Evolutionary conservation across 371 early-diverging fungal genomes (phyloP).

Genomic region (Mucor piriformis): DNA sequence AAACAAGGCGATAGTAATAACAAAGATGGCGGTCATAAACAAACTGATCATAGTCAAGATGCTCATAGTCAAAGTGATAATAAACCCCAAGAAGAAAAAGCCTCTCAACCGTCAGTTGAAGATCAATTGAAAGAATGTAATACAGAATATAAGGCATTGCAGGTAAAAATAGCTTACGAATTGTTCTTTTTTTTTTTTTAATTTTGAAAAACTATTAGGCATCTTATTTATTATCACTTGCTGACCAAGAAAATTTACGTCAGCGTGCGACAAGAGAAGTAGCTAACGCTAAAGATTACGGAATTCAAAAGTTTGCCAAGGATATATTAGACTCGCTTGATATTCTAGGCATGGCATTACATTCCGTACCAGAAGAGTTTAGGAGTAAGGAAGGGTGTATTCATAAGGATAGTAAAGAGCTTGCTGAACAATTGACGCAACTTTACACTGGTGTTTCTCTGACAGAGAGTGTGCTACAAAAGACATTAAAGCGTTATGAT

Average conservation of each 20-base stretch:
- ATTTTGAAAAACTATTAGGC: constrained; percentile 44
- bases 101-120: not conserved
- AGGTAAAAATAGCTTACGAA: not conserved
- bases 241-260: constrained; percentile 92
- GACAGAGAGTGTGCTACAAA: constrained; percentile 78
- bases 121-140: constrained; percentile 5
- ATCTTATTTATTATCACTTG: constrained; percentile 76
- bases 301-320: constrained; percentile 91
- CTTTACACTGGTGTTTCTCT: constrained; percentile 82
- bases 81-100: too few species aligned
- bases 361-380: constrained; percentile 58
- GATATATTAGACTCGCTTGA: constrained; percentile 88
- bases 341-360: constrained; percentile 79
- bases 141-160: not conserved
- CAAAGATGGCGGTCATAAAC: too few species aligned
- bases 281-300: constrained; percentile 70
- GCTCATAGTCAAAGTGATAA: too few species aligned
- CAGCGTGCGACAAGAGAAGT: constrained; percentile 79
- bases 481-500: constrained; percentile 76
- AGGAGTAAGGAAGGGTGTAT: constrained; percentile 8
- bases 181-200: not conserved
- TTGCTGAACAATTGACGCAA: constrained; percentile 55
- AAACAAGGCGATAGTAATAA: too few species aligned
- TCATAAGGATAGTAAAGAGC: constrained; percentile 9
- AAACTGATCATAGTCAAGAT: too few species aligned